These are phyloP conservation scores for Cyberlindnera petersonii DNA, from an alignment of 805 yeast genomes.

Conservation along the genomic window DNA sequence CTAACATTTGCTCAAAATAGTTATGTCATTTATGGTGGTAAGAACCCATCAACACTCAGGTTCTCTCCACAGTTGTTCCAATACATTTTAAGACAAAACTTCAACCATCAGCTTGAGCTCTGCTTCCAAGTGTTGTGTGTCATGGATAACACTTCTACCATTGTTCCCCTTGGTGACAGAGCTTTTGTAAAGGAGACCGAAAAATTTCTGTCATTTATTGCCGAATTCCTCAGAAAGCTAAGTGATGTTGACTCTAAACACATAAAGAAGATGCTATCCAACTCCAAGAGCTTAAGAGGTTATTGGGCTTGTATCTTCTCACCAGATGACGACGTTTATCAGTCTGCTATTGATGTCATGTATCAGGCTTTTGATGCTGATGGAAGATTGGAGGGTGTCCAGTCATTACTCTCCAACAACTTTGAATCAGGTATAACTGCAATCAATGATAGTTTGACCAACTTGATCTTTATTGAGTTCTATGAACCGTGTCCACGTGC, in stretches of 20 bases:
- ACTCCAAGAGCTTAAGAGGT: conserved; percentile 48
- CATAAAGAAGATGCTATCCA: conserved; percentile 36
- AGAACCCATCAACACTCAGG: conserved; percentile 29
- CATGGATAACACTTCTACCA: conserved; percentile 28
- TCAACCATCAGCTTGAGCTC: conserved; percentile 21
- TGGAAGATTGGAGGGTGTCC: conserved; percentile 76
- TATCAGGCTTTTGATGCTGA: conserved; percentile 76
- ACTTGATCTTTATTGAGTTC: conserved; percentile 43
- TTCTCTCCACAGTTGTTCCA: conserved; percentile 30
- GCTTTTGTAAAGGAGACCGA: conserved; percentile 28
- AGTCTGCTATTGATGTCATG: conserved; percentile 65
- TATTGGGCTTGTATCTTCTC: conserved; percentile 75
- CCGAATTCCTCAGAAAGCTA: conserved; percentile 36
- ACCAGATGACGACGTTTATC: conserved; percentile 53
- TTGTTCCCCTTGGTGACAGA: conserved; percentile 22
- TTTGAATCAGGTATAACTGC: conserved; percentile 46
- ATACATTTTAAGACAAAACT: conserved; percentile 27
- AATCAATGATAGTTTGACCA: conserved; percentile 41
- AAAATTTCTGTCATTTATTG: conserved; percentile 29
- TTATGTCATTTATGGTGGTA: conserved; percentile 32
- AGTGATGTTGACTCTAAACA: conserved; percentile 36
- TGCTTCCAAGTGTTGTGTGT: conserved; percentile 24
- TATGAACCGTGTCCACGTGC: conserved; percentile 76
- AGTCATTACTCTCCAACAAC: conserved; percentile 43
- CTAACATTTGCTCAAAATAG: conserved; percentile 39